These are phyloP conservation scores for Solanum gandarillasii DNA, from an alignment of 257 asterid genomes.

Conservation along the genomic window DNA sequence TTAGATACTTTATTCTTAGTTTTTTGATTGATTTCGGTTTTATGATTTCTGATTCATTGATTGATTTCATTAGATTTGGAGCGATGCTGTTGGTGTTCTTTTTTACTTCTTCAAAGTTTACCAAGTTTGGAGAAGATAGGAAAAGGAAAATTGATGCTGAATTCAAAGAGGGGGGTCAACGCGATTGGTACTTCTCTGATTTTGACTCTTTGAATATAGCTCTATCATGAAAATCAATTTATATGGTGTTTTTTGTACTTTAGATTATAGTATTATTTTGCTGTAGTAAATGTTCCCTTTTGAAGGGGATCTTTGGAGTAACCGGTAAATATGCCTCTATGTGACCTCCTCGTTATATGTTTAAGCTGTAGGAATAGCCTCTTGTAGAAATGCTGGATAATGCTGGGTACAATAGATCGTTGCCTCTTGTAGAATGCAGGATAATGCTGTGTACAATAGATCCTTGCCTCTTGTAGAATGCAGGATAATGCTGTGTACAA, in stretches of 20 bases:
- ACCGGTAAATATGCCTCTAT: not conserved
- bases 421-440: too few relatives aligned
- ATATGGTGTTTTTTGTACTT: not conserved
- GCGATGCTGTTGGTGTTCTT: conserved; percentile 70
- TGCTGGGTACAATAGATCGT: not conserved
- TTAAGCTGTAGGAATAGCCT: not conserved
- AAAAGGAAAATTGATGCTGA: conserved; percentile 70
- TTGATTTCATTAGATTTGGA: conserved; percentile 40
- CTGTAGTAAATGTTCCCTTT: not conserved
- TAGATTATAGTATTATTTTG: not conserved
- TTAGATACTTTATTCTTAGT: not conserved
- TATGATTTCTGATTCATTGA: not conserved
- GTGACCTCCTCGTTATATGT: not conserved
- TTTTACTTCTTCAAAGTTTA: conserved; percentile 70
- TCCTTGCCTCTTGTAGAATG: not conserved
- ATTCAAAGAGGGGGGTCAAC: conserved; percentile 95
- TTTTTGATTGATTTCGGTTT: not conserved
- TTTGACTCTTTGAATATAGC: not conserved
- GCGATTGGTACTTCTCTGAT: conserved; percentile 55
- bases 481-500: too few relatives aligned
- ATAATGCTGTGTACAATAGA: too few relatives aligned
- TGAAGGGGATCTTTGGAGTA: not conserved
- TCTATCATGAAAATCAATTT: not conserved
- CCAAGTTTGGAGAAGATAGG: conserved; percentile 71
- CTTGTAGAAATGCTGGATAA: not conserved